Evolutionary conservation across 106 monocot species (phyloP).

Genomic region (Iris macrosiphon): DNA sequence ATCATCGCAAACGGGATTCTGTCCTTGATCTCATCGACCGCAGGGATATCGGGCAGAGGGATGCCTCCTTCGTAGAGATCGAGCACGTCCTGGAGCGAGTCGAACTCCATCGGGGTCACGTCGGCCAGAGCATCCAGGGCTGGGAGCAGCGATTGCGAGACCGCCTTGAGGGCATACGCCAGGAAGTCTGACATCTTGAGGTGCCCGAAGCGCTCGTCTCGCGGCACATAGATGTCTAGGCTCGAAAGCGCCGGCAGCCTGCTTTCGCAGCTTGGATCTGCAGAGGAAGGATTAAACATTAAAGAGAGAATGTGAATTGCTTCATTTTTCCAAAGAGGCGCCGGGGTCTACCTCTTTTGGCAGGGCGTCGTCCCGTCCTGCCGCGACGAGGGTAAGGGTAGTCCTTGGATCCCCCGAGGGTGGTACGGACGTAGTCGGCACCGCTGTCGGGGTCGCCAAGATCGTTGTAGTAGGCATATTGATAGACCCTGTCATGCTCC

Average conservation of each 20-base stretch:
- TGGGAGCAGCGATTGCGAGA: slow-evolving; percentile 37
- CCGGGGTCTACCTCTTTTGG: slow-evolving; percentile 27
- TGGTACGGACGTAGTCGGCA: slow-evolving; percentile 8
- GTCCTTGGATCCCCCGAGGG: slow-evolving; percentile 51
- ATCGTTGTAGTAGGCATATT: slow-evolving; percentile 73
- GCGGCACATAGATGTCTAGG: slow-evolving; percentile 70
- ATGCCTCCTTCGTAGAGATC: background rate
- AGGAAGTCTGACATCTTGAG: slow-evolving; percentile 80
- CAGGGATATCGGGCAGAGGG: background rate
- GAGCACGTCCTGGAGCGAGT: slow-evolving; percentile 1
- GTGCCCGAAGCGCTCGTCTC: slow-evolving; percentile 82
- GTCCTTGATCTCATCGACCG: background rate
- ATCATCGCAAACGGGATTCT: slow-evolving; percentile 9
- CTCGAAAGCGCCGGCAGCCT: slow-evolving; percentile 27
- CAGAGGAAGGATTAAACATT: background rate
- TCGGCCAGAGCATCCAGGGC: background rate
- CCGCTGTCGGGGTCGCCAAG: slow-evolving; percentile 59
- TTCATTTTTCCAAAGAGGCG: background rate
- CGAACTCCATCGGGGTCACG: background rate
- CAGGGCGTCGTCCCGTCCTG: slow-evolving; percentile 34
- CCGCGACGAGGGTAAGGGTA: slow-evolving; percentile 75
- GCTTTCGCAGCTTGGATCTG: slow-evolving; percentile 69
- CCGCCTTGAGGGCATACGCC: slow-evolving; percentile 41
- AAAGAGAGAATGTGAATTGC: background rate
- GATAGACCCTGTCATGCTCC: slow-evolving; percentile 56